Evolutionary conservation across 176 grass and related monocot genomes (phyloP).

Genomic region (Saccharum officinarum): DNA sequence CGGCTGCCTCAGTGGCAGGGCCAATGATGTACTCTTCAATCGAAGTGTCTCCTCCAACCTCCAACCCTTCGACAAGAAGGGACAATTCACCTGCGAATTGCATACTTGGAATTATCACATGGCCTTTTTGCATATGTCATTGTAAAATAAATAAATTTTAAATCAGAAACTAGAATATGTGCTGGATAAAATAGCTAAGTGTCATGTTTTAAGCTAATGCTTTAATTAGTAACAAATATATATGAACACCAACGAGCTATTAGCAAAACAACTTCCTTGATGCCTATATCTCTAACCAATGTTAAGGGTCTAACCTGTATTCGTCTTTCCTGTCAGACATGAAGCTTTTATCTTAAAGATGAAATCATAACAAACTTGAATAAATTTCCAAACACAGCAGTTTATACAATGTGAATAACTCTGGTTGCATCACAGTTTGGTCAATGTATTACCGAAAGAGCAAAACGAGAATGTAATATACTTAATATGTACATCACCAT

Average conservation of each 20-base stretch:
- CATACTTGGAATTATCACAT: constrained; percentile 14
- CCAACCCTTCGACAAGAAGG: constrained; percentile 93
- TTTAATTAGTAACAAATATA: background rate
- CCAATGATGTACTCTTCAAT: constrained; percentile 97
- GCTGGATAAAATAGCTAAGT: background rate
- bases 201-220: background rate
- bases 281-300: background rate
- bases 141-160: constrained; percentile 21
- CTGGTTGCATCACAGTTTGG: constrained; percentile 9
- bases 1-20: constrained; percentile 42
- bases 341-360: background rate
- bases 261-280: background rate
- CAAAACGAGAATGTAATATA: background rate
- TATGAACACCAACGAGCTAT: background rate
- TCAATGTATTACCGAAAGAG: background rate
- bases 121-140: background rate
- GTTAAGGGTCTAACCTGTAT: background rate
- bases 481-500: background rate
- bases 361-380: background rate
- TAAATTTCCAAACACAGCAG: background rate
- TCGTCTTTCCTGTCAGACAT: background rate
- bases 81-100: constrained; percentile 81
- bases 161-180: constrained; percentile 13
- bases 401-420: background rate
- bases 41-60: constrained; percentile 68